Evolutionary conservation across 78 protist genomes (phyloP), one percentile per base, ranked within the genome.

Genomic region (Capsaspora owczarzaki): DNA sequence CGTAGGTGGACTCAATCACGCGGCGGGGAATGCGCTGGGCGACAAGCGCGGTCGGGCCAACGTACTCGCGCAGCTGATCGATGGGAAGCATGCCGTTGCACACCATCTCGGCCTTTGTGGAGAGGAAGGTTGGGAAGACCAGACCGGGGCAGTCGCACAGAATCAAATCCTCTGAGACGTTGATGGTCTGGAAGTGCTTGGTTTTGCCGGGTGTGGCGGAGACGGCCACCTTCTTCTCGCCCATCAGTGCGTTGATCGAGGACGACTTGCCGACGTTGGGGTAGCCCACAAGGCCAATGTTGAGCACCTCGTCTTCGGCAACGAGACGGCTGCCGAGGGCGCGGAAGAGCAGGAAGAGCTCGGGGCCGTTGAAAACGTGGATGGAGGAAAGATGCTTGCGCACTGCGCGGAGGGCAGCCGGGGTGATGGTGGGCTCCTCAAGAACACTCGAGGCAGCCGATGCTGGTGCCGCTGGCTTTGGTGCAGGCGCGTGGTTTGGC

Each of bases 81-180:
- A 95, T 87, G 31, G 98, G 97, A 12, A 95, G 87, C 33, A 96
- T 70, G 41, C 99, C 99, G 70, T 86, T 91, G 74, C 91, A 86
- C 53, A 94, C 86, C 90, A 96, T 60, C 68, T 95, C 95, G 37
- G 78, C 87, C 51, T 88, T 84, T 22, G 94, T 81, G 16, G 93
- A 63, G 35, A 79, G 78, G 47, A 93, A 90, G 31, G 95, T 76
- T 40, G 99, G 98, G 86, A 95, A 95, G 23, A 96, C 98, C 16
- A 97, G 89, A 44, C 99, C 99, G 6, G 99, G 99, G 84, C 99
- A 97, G 81, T 97, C 99, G 66, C 96, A 90, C 37, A 97, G 86
- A 60, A 49, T 41, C 20, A 89, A 2, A 6, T 51, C 79, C 46
- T 70, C 86, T 12, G 87, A 85, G 10, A 87, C 84, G 37, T 91